Evolutionary conservation across 345 rosid genomes (phyloP).

Genomic region (Linum tenue): DNA sequence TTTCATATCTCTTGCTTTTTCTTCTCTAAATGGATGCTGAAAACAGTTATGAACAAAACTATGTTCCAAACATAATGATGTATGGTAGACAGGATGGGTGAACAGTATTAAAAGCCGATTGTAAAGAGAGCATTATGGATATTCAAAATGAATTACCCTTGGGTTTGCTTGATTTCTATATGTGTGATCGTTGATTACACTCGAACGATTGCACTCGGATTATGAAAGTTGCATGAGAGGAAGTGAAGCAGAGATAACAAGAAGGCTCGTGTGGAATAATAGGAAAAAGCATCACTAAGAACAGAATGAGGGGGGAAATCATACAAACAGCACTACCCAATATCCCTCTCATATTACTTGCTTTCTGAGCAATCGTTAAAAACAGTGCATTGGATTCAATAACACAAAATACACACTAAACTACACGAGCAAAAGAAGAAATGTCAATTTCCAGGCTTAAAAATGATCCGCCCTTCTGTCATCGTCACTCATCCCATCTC

Average conservation of each 20-base stretch:
- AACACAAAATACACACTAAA: slow-evolving; percentile 24
- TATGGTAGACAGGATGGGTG: neutral
- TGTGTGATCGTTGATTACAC: too few relatives aligned
- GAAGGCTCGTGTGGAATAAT: slow-evolving; percentile 25
- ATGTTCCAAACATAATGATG: slow-evolving; percentile 13
- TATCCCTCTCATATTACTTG: slow-evolving; percentile 16
- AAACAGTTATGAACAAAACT: slow-evolving; percentile 3
- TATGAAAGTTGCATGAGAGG: neutral
- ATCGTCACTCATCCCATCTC: slow-evolving; percentile 58
- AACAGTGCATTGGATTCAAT: slow-evolving; percentile 12
- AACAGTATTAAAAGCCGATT: neutral
- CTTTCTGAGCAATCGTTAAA: neutral
- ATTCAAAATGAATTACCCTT: slow-evolving; percentile 35
- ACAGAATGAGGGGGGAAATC: neutral
- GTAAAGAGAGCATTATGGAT: neutral
- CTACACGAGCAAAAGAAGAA: slow-evolving; percentile 17
- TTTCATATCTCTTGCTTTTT: slow-evolving; percentile 76
- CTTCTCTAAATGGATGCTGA: slow-evolving; percentile 95
- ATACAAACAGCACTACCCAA: slow-evolving; percentile 14
- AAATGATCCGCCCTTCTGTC: slow-evolving; percentile 45
- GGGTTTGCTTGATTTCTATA: slow-evolving; percentile 5
- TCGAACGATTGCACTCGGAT: too few relatives aligned
- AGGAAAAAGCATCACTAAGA: slow-evolving; percentile 13
- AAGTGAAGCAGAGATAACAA: slow-evolving; percentile 2
- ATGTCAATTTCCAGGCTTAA: slow-evolving; percentile 19